Conservation (phyloP, 1,139 yeast genomes). For the Kodamaea alishanica region DNA sequence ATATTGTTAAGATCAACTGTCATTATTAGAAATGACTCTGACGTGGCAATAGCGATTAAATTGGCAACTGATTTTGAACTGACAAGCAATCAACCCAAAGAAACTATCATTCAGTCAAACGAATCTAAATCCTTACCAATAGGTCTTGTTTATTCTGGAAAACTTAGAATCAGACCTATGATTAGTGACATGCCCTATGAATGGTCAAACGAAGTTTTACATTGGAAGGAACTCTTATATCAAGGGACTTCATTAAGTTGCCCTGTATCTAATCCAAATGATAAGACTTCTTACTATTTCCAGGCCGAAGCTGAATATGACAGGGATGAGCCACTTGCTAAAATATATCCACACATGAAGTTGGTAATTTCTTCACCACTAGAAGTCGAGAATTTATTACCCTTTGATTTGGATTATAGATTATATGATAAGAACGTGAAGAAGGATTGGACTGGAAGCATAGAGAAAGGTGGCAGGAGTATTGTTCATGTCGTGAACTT, state of each 20-base stretch:
- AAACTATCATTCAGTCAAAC: constrained; percentile 48
- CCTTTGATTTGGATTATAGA: constrained; percentile 73
- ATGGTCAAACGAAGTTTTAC: constrained; percentile 63
- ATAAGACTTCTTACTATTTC: constrained; percentile 55
- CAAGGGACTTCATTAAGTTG: constrained; percentile 60
- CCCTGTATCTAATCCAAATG: constrained; percentile 34
- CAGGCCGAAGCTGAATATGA: constrained; percentile 71
- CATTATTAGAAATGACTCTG: constrained; percentile 66
- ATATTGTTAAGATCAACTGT: constrained; percentile 75
- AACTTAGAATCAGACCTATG: constrained; percentile 57
- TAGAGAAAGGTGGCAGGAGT: constrained; percentile 62
- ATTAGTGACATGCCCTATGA: constrained; percentile 47
- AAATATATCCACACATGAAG: constrained; percentile 81
- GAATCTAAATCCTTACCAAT: constrained; percentile 67
- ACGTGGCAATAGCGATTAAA: constrained; percentile 48
- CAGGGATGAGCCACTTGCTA: constrained; percentile 61
- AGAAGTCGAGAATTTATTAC: constrained; percentile 78
- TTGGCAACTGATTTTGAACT: no score
- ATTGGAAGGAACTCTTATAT: constrained; percentile 64
- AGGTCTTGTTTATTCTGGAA: constrained; percentile 56
- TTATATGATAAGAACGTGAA: constrained; percentile 75
- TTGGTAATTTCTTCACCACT: constrained; percentile 81
- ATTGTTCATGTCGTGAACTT: constrained; percentile 81
- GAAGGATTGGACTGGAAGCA: constrained; percentile 62
- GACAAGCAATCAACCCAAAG: constrained; percentile 14